Percentiles rank a stretch among this genome's conserved stretches.
These are phyloP conservation scores for Botrytis galanthina DNA, from an alignment of 2,329 filamentous ascomycete genomes.

Conservation along the genomic window DNA sequence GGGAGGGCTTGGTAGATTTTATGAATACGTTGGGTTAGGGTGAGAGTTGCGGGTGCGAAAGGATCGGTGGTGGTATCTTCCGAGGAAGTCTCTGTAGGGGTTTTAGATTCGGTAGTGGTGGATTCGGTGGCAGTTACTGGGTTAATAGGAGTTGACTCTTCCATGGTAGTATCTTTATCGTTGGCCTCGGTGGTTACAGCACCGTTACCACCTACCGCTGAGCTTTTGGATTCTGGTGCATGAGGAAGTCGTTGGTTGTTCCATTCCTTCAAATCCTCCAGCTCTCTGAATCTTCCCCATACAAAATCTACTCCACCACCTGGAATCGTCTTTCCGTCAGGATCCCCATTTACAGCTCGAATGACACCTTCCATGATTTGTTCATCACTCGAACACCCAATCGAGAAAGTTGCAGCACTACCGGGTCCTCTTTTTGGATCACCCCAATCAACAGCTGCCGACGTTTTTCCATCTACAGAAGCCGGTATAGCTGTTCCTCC, in stretches of 20 bases:
- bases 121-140: neutral
- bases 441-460: slow-evolving; percentile 86
- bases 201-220: neutral
- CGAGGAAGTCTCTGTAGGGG: neutral
- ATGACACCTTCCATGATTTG: slow-evolving; percentile 55
- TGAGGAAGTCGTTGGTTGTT: slow-evolving; percentile 49
- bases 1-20: slow-evolving; percentile 58
- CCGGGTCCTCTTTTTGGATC: slow-evolving; percentile 64
- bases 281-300: slow-evolving; percentile 63
- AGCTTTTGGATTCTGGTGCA: neutral
- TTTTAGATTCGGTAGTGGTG: neutral
- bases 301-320: slow-evolving; percentile 64
- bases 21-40: slow-evolving; percentile 47
- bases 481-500: slow-evolving; percentile 58
- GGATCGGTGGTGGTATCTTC: neutral
- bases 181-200: too few species aligned
- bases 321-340: slow-evolving; percentile 55
- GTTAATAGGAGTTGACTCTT: neutral
- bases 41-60: slow-evolving; percentile 25
- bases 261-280: slow-evolving; percentile 67
- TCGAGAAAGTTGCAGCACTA: slow-evolving; percentile 53
- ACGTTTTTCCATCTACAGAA: slow-evolving; percentile 54
- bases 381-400: slow-evolving; percentile 59
- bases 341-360: slow-evolving; percentile 58
- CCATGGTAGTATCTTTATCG: neutral